A percentile compares a stretch with the other conserved stretches of the same genome.
Conservation (phyloP, 2,329 filamentous ascomycete genomes). For the Clarireedia homoeocarpa region DNA sequence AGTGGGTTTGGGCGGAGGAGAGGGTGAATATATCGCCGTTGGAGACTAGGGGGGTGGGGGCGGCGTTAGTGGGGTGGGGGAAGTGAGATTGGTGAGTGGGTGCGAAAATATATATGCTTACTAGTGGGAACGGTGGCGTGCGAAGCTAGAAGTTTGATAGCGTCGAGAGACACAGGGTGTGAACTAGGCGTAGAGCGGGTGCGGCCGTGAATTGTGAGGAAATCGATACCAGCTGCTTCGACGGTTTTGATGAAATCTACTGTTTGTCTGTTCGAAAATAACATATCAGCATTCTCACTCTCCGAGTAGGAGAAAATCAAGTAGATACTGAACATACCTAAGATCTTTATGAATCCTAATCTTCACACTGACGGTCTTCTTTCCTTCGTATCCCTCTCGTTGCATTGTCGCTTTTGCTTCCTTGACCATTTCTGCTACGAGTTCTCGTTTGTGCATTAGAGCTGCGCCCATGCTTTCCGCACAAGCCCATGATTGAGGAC, state of each 20-base stretch:
- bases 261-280: constrained; percentile 24
- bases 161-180: constrained; percentile 52
- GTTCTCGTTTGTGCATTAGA: constrained; percentile 56
- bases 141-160: constrained; percentile 41
- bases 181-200: constrained; percentile 52
- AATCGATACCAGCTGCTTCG: constrained; percentile 52
- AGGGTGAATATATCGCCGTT: constrained; percentile 64
- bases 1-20: constrained; percentile 28
- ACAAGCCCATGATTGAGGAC: constrained; percentile 66
- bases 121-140: constrained; percentile 46
- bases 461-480: constrained; percentile 59
- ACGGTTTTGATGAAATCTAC: constrained; percentile 57
- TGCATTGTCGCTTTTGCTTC: constrained; percentile 46
- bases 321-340: constrained; percentile 22
- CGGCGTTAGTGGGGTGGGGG: no score
- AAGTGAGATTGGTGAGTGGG: no score
- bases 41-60: constrained; percentile 34
- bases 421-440: constrained; percentile 58
- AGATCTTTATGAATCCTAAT: constrained; percentile 61
- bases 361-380: constrained; percentile 55
- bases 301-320: not conserved
- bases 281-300: not conserved
- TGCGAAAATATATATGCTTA: no score
- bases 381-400: constrained; percentile 44
- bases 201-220: constrained; percentile 64